phyloP scores from a whole-genome alignment of 2,329 filamentous ascomycete genomes.

The Penicillium sp. region DNA sequence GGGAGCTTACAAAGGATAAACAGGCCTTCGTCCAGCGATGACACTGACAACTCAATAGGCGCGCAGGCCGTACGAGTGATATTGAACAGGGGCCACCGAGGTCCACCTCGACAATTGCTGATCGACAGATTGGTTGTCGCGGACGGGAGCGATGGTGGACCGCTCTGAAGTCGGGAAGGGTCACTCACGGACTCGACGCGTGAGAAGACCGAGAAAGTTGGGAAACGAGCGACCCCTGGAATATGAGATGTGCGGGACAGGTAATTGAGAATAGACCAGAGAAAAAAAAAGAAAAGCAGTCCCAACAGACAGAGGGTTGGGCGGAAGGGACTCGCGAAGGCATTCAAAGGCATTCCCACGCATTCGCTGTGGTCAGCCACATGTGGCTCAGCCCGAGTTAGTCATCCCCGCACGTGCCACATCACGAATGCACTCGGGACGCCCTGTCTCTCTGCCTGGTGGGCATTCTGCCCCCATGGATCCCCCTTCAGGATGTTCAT shows the following conservation, averaged over 20 bases:
- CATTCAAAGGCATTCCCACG: conserved; percentile 7
- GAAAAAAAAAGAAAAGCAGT: background rate
- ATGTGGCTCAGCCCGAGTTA: conserved; percentile 15
- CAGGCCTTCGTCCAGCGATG: conserved; percentile 11
- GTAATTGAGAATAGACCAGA: conserved; percentile 2
- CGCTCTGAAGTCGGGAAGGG: conserved; percentile 18
- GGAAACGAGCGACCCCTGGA: background rate
- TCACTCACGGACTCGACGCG: conserved; percentile 22
- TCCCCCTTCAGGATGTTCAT: background rate
- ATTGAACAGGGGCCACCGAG: background rate
- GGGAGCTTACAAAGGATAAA: conserved; percentile 13
- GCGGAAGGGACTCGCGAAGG: conserved; percentile 25
- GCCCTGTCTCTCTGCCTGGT: conserved; percentile 2
- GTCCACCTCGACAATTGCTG: conserved; percentile 18
- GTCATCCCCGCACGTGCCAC: conserved; percentile 21
- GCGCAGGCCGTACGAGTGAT: background rate
- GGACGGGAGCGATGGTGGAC: conserved; percentile 19
- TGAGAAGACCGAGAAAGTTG: conserved; percentile 6
- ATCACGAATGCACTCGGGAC: conserved; percentile 13
- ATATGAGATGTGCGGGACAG: background rate
- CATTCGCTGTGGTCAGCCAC: conserved; percentile 14
- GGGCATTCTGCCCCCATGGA: conserved; percentile 7
- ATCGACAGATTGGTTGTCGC: conserved; percentile 12
- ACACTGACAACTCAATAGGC: background rate
- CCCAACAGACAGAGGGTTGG: background rate